A percentile compares a stretch with the other conserved stretches of the same genome.
These are phyloP conservation scores for Yamadazyma takamatsuzukensis DNA, from an alignment of 805 yeast genomes.

Conservation along the genomic window DNA sequence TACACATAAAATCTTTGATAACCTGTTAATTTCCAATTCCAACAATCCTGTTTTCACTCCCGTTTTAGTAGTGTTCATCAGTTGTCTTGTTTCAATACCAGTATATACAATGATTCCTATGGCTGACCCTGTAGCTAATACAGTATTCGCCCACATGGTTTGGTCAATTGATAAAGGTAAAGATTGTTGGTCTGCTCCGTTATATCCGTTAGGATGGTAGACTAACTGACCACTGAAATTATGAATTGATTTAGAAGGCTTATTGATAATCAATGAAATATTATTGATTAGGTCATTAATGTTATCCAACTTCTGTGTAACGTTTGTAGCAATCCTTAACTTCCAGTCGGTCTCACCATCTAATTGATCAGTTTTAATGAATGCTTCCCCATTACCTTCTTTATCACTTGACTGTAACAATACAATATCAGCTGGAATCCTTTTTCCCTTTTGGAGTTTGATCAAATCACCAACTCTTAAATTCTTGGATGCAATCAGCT, in stretches of 20 bases:
- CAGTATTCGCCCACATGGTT: slow-evolving; percentile 98
- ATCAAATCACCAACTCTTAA: slow-evolving; percentile 86
- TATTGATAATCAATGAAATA: slow-evolving; percentile 57
- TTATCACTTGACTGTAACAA: slow-evolving; percentile 68
- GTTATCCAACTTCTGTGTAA: slow-evolving; percentile 58
- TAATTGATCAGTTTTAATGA: slow-evolving; percentile 93
- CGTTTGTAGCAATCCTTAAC: slow-evolving; percentile 68
- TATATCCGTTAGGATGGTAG: slow-evolving; percentile 35
- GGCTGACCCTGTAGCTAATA: slow-evolving; percentile 89
- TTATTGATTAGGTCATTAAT: slow-evolving; percentile 51
- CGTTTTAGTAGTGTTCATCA: slow-evolving; percentile 84
- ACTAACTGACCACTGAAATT: slow-evolving; percentile 72
- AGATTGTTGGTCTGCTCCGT: slow-evolving; percentile 28
- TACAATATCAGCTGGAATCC: slow-evolving; percentile 93
- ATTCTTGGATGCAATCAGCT: slow-evolving; percentile 48
- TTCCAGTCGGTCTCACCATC: slow-evolving; percentile 99
- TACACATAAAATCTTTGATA: slow-evolving; percentile 84
- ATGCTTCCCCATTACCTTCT: slow-evolving; percentile 80
- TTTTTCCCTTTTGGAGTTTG: slow-evolving; percentile 68
- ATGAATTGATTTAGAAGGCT: slow-evolving; percentile 84
- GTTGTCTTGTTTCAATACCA: slow-evolving; percentile 90
- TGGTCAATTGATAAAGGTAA: slow-evolving; percentile 79
- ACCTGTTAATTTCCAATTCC: slow-evolving; percentile 83
- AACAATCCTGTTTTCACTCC: slow-evolving; percentile 87
- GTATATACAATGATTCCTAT: slow-evolving; percentile 87